Evolutionary conservation across 2,329 filamentous ascomycete genomes (phyloP).

Genomic region (Aspergillus fijiensis): DNA sequence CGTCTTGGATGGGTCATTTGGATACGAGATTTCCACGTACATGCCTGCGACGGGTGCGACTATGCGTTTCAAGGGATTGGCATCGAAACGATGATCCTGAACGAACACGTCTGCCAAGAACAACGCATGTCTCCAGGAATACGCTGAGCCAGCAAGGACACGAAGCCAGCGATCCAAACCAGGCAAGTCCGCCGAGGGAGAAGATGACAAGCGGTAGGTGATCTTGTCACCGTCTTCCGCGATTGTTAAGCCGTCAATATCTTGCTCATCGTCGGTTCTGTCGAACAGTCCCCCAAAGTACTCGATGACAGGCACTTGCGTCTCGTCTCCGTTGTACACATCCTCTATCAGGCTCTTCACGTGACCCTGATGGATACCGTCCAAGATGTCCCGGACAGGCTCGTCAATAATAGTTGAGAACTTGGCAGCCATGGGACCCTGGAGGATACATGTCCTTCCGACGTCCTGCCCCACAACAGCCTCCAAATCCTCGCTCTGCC

Average conservation of each 20-base stretch:
- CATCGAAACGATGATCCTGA: slow-evolving; percentile 95
- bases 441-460: slow-evolving; percentile 90
- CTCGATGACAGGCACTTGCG: slow-evolving; percentile 78
- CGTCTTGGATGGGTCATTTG: slow-evolving; percentile 79
- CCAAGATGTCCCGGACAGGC: slow-evolving; percentile 91
- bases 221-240: slow-evolving; percentile 77
- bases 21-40: slow-evolving; percentile 81
- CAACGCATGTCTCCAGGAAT: slow-evolving; percentile 92
- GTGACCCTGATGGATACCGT: slow-evolving; percentile 84
- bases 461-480: slow-evolving; percentile 96
- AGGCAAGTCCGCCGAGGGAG: slow-evolving; percentile 72
- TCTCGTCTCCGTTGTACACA: slow-evolving; percentile 71
- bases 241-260: slow-evolving; percentile 82
- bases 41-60: slow-evolving; percentile 83
- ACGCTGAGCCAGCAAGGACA: slow-evolving; percentile 77
- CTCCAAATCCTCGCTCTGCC: slow-evolving; percentile 97
- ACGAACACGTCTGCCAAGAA: slow-evolving; percentile 92
- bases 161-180: slow-evolving; percentile 81
- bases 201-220: slow-evolving; percentile 77
- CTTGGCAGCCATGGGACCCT: slow-evolving; percentile 88
- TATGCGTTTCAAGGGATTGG: slow-evolving; percentile 89
- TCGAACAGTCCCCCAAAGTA: slow-evolving; percentile 89
- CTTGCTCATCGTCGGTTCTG: slow-evolving; percentile 67
- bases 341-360: slow-evolving; percentile 78
- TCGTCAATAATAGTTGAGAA: slow-evolving; percentile 89